Conservation (phyloP, 768 basidiomycete genomes). For the Dacryopinax primogenitus region DNA sequence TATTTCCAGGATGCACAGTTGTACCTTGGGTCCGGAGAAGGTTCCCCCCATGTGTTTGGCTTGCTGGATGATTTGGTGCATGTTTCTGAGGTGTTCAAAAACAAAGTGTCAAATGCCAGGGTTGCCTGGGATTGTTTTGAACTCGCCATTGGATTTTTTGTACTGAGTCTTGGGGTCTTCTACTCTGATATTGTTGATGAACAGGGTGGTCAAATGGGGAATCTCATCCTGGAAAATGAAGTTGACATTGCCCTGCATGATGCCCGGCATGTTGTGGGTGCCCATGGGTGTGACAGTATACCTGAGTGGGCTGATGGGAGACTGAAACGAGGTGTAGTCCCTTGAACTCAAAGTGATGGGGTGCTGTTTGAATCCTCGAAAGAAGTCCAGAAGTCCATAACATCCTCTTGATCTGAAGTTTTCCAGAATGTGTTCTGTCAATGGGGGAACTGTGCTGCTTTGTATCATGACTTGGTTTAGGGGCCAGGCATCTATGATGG, state of each 20-base stretch:
- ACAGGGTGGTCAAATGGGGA: constrained; percentile 27
- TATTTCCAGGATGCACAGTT: constrained; percentile 16
- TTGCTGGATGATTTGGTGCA: constrained; percentile 31
- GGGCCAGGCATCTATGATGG: constrained; percentile 31
- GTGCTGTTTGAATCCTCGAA: constrained; percentile 30
- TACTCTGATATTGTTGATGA: constrained; percentile 32
- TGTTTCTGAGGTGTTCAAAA: constrained; percentile 29
- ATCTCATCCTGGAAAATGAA: constrained; percentile 33
- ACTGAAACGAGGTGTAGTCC: constrained; percentile 34
- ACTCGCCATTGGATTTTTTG: constrained; percentile 19
- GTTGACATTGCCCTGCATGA: constrained; percentile 32
- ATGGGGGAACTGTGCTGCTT: constrained; percentile 29
- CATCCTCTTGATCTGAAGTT: constrained; percentile 27
- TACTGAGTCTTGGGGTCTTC: constrained; percentile 29
- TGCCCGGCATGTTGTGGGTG: constrained; percentile 31
- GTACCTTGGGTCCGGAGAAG: constrained; percentile 29
- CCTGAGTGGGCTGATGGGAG: constrained; percentile 26
- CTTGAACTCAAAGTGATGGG: constrained; percentile 22
- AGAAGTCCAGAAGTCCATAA: constrained; percentile 19
- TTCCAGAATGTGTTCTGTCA: constrained; percentile 27
- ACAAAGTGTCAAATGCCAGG: constrained; percentile 29
- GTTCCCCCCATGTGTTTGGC: constrained; percentile 31
- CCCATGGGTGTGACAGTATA: constrained; percentile 32
- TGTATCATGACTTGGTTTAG: constrained; percentile 31
- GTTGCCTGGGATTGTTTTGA: constrained; percentile 31